Evolutionary conservation across 805 yeast genomes (phyloP), one percentile per base, ranked within the genome.

Genomic region (Metschnikowia borealis): DNA sequence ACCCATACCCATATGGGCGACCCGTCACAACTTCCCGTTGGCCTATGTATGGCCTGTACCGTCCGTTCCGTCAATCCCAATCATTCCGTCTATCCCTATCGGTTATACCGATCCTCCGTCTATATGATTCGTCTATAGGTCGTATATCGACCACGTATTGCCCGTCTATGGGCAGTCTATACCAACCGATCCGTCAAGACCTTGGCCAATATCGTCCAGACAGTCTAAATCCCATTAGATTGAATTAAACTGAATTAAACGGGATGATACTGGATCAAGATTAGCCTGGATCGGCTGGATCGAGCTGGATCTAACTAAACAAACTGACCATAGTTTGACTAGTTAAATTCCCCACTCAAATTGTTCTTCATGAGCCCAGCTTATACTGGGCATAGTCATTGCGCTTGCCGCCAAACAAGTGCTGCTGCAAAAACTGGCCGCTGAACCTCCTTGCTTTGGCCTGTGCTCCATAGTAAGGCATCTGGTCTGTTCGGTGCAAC

Each of bases 361-460:
- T 20, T 18, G 20, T 10, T 21, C 15, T 8, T 20, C 15, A 33
- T 5, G 54, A 49, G 21, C 52, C 53, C 51, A 46, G 50, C 46
- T 54, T 52, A 35, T 56, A 53, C 51, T 58, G 61, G 17, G 57
- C 51, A 43, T 57, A 56, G 45, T 57, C 61, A 46, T 50, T 49
- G 8, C 58, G 36, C 41, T 57, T 57, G 3, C 59, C 59, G 3
- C 57, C 58, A 18, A 54, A 54, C 43, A 55, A 54, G 39, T 56
- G 59, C 47, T 57, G 59, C 42, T 52, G 56, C 49, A 55, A 50
- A 40, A 54, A 50, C 53, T 57, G 61, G 17, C 57, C 57, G 20
- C 58, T 51, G 44, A 47, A 50, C 10, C 61, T 38, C 29, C 59
- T 38, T 18, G 57, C 38, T 35, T 52, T 54, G n/a, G 50, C 57